Conservation (phyloP, 345 rosid species). For the Hypericum androsaemum region DNA sequence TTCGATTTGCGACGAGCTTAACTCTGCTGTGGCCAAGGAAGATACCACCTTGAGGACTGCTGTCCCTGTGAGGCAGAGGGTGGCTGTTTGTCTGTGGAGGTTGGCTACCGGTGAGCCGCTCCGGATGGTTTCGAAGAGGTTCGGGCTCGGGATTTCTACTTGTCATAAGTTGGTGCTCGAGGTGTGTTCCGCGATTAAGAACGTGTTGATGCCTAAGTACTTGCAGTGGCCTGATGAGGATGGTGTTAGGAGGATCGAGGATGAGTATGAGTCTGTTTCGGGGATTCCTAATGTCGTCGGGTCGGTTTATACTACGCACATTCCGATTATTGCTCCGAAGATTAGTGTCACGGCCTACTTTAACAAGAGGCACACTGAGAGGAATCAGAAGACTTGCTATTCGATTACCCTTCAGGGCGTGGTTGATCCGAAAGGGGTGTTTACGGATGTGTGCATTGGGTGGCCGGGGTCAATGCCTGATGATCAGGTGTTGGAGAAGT, state of each 20-base stretch:
- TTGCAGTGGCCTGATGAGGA: conserved; percentile 74
- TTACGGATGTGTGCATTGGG: conserved; percentile 76
- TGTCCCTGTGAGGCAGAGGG: conserved; percentile 83
- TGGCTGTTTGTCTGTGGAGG: conserved; percentile 91
- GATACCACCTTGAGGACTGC: conserved; percentile 80
- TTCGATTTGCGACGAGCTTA: conserved; percentile 67
- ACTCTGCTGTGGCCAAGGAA: conserved; percentile 72
- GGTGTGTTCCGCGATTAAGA: conserved; percentile 66
- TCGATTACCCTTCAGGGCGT: conserved; percentile 71
- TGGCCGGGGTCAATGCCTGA: conserved; percentile 89
- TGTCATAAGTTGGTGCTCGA: conserved; percentile 72
- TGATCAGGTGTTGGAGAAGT: conserved; percentile 71
- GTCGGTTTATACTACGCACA: conserved; percentile 70
- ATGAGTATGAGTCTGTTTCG: conserved; percentile 36
- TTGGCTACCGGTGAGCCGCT: conserved; percentile 75
- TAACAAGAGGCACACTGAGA: conserved; percentile 66
- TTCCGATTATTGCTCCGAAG: conserved; percentile 80
- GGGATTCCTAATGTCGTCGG: conserved; percentile 68
- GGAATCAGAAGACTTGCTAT: conserved; percentile 68
- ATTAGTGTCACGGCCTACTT: conserved; percentile 64
- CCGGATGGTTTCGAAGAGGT: conserved; percentile 56
- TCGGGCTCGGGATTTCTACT: conserved; percentile 75
- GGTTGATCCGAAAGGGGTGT: conserved; percentile 55
- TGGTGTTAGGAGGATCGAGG: conserved; percentile 27
- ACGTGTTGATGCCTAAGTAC: conserved; percentile 65